A percentile compares a stretch with the other conserved stretches of the same genome.
phyloP scores from a whole-genome alignment of 495 filamentous ascomycete species.

The Trichoderma asperelloides region DNA sequence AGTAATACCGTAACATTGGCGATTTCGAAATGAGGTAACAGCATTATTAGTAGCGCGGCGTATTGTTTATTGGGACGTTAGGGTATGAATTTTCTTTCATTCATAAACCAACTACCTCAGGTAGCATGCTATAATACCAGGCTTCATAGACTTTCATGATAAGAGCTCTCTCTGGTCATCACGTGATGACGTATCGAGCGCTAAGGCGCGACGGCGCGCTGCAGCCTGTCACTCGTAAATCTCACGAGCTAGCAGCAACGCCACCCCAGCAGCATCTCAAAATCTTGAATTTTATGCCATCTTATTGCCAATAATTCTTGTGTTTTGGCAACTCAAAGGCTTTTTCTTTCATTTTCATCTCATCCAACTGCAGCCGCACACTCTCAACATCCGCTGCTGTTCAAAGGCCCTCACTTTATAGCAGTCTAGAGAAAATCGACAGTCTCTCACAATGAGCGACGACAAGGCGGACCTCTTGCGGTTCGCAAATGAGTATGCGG shows the following conservation, averaged over 20 bases:
- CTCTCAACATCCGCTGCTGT: background rate
- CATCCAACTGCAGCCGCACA: background rate
- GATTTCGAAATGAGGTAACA: background rate
- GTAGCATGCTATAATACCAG: background rate
- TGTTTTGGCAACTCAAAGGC: background rate
- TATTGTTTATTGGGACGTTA: background rate
- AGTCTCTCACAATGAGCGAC: slow-evolving; percentile 6
- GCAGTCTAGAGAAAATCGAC: background rate
- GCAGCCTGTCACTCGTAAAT: background rate
- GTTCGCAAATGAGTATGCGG: slow-evolving; percentile 33
- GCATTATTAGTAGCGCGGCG: background rate
- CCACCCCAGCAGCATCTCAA: background rate
- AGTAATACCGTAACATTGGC: no score
- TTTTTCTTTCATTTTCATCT: background rate
- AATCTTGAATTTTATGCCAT: background rate
- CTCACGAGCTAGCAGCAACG: background rate
- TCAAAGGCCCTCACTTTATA: background rate
- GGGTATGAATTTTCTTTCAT: no score
- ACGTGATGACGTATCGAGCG: background rate
- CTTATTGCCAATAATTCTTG: background rate
- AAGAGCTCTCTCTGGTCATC: background rate
- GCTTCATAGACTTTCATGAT: no score
- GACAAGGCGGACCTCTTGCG: slow-evolving; percentile 28
- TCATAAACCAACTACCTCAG: no score
- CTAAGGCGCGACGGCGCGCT: background rate